These are phyloP conservation scores for Plasmodium malariae DNA, from an alignment of 169 alveolate genomes.

Conservation along the genomic window DNA sequence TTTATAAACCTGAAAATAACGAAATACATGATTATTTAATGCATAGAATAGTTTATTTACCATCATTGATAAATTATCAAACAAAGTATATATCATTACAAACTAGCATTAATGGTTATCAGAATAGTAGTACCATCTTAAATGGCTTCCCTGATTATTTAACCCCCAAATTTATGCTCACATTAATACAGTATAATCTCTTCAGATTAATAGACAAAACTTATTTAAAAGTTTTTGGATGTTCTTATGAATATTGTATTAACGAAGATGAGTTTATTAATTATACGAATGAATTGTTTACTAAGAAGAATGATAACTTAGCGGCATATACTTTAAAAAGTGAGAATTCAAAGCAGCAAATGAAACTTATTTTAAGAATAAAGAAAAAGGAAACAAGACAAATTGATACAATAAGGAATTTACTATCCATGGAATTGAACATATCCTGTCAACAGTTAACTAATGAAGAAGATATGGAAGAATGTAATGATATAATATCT, in stretches of 20 bases:
- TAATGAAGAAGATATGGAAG: constrained; percentile 76
- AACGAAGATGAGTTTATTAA: background rate
- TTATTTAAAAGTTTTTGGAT: constrained; percentile 33
- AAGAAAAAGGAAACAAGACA: constrained; percentile 2
- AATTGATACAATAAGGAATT: constrained; percentile 31
- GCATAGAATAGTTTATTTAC: constrained; percentile 32
- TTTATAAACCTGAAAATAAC: constrained; percentile 43
- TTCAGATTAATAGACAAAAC: constrained; percentile 44
- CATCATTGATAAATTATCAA: constrained; percentile 52
- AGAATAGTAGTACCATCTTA: constrained; percentile 24
- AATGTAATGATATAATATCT: constrained; percentile 59
- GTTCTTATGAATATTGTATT: constrained; percentile 29
- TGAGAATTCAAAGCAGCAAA: constrained; percentile 6
- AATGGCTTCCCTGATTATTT: constrained; percentile 69
- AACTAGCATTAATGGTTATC: constrained; percentile 44
- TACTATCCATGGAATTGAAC: constrained; percentile 23
- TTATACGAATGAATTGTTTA: background rate
- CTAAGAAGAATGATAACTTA: constrained; percentile 5
- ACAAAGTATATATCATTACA: constrained; percentile 51
- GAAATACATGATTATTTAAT: constrained; percentile 47
- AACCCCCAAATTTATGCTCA: constrained; percentile 37
- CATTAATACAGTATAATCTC: constrained; percentile 49
- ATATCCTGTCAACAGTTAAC: constrained; percentile 37
- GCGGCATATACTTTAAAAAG: background rate
- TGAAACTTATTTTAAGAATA: constrained; percentile 47